Evolutionary conservation across 2,329 filamentous ascomycete species (phyloP), one percentile per base, ranked within the genome.

Genomic region (Claviceps cyperi): DNA sequence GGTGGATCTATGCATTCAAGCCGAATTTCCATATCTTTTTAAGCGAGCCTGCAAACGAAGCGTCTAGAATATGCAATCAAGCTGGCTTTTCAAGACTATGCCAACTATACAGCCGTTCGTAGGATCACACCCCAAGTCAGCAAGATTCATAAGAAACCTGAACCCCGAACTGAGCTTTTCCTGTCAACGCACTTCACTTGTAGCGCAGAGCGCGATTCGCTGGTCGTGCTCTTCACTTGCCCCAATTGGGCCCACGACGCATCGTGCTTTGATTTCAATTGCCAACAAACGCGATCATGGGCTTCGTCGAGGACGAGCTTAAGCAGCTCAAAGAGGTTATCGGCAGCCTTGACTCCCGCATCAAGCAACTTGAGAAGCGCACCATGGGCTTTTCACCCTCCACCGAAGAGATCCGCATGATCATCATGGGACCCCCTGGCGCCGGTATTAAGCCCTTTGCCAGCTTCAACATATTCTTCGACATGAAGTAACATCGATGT

Each of bases 351-450:
- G 89, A 97, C 72, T 74, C 80, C 65, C 84, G 91, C 63, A 85
- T 98, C 62, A 82, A 84, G 69, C 78, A 86, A 64, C 80, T 98
- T 58, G 92, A 98, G 70, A 69, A 77, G 63, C 81, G 81, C 65
- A 74, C 92, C 59, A 71, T 74, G 53, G 75, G 77, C 58, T 71
- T 73, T 58, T 65, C 69, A 40, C 55, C 58, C 40, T 75, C 75
- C 54, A 59, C 75, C 39, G 76, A 83, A 59, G 78, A 84, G 64
- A 80, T 98, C 70, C 84, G 92, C 72, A 94, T 98, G 86, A 89
- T 98, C 62, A 75, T 98, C 64, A 97, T 98, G 74, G 92, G 92
- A 38, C 92, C 92, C 65, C 92, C 92, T 51, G 92, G 92, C 69
- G 92, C 92, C 69, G 92, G 92, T 97, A 80, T 61, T 85, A 39